Evolutionary conservation across 2,329 filamentous ascomycete genomes (phyloP), one percentile per base, ranked within the genome.

Genomic region (Diaporthe ampelina): DNA sequence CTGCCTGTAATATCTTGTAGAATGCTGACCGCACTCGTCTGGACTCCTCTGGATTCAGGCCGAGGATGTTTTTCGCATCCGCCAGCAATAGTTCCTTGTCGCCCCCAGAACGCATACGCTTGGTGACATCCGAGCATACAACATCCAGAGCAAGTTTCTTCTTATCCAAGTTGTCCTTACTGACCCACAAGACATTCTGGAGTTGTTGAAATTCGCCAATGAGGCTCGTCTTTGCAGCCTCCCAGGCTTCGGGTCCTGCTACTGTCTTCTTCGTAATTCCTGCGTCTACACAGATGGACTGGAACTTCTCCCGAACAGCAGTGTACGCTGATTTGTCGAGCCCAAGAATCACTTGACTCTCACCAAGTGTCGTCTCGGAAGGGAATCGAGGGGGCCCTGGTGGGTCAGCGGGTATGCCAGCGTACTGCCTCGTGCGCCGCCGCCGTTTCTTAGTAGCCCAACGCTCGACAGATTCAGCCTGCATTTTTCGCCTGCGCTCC

Each of bases 111-210:
- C 94, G 90, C 86, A 95, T 92, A 26, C 93, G 88, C 83, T 97
- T 97, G 1, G 94, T 95, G 40, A 96, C 93, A 83, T 96, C 94
- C 37, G 91, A 93, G 79, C 93, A 95, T 32, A 97, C 92, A 59
- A 95, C 89, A 80, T 97, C 94, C 7, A 97, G 85, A 0, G 94
- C 93, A 59, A 94, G 86, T 50, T 88, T 88, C 80, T 92, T 94
- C 56, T 87, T 85, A 57, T 93, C 91, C 21, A 89, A 82, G 29
- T 91, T 86, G 4, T 88, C 87, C 35, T 89, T 87, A 57, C 90
- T 87, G 8, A 40, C 45, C 84, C 88, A 91, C 79, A 95, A 91
- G 35, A 91, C 85, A 3, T 84, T 83, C 75, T 91, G 89, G 21
- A 97, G 85, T 77, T 94, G 91, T 19, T 87, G 83, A 35, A 89